phyloP scores from a whole-genome alignment of 1,284 basidiomycete species.

The Wallemia mellicola region DNA sequence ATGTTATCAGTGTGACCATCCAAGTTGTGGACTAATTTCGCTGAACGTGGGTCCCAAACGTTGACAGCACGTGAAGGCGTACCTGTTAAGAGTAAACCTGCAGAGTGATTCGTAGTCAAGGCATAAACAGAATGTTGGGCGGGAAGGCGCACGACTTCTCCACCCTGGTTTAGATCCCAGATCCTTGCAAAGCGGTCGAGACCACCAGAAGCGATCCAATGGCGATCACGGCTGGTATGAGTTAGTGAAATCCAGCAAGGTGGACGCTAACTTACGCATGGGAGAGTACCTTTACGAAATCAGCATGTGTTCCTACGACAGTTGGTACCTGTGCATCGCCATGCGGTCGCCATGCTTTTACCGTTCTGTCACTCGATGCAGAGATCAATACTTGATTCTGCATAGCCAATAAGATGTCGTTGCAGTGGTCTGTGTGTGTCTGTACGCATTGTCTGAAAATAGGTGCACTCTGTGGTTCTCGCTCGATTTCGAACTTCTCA shows the following conservation, averaged over 20 bases:
- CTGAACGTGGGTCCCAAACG: constrained; percentile 71
- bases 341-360: constrained; percentile 84
- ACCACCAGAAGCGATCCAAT: constrained; percentile 73
- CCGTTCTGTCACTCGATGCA: constrained; percentile 78
- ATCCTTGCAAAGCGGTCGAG: constrained; percentile 18
- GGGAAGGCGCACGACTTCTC: constrained; percentile 7
- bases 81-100: constrained; percentile 53
- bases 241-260: constrained; percentile 8
- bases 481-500: constrained; percentile 45
- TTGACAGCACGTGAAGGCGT: constrained; percentile 68
- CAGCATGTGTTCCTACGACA: constrained; percentile 54
- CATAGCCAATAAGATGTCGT: constrained; percentile 76
- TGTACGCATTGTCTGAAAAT: constrained; percentile 53
- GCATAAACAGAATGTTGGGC: constrained; percentile 9
- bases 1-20: constrained; percentile 95
- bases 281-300: constrained; percentile 41
- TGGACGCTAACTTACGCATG: constrained; percentile 2
- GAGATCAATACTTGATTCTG: constrained; percentile 62
- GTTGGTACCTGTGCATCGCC: constrained; percentile 26
- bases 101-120: constrained; percentile 16
- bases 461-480: constrained; percentile 10
- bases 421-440: constrained; percentile 22
- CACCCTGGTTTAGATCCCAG: background rate
- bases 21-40: constrained; percentile 36
- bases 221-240: constrained; percentile 29